Percentiles rank a stretch among this genome's conserved stretches.
Conservation (phyloP, 805 yeast species). For the Yamadazyma insecticola region DNA sequence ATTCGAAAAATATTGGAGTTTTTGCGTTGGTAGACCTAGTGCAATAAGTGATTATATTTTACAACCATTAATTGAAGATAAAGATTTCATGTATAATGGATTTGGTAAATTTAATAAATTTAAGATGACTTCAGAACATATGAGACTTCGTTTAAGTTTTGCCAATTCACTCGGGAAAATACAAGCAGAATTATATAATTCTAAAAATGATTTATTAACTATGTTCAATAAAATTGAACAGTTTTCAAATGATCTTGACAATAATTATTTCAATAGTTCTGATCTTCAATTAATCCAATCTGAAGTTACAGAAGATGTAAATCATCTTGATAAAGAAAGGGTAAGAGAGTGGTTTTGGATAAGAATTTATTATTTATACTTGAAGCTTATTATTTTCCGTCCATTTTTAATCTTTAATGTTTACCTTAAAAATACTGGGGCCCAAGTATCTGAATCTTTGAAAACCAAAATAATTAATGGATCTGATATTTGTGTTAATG, state of each 20-base stretch:
- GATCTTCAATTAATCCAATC: conserved; percentile 8
- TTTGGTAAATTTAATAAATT: conserved; percentile 13
- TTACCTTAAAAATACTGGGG: conserved; percentile 11
- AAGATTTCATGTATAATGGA: conserved; percentile 7
- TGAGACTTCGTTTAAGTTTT: conserved; percentile 14
- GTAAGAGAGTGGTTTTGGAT: conserved; percentile 21
- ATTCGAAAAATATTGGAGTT: conserved; percentile 20
- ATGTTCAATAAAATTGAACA: conserved; percentile 13
- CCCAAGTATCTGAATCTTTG: conserved; percentile 7
- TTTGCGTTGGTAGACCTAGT: conserved; percentile 19
- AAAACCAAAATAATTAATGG: conserved; percentile 8
- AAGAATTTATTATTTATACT: conserved; percentile 16
- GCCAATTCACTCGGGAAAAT: conserved; percentile 14
- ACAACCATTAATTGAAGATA: conserved; percentile 5
- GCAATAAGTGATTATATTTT: conserved; percentile 10
- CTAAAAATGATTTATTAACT: conserved; percentile 13
- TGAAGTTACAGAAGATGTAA: conserved; percentile 5
- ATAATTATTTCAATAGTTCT: conserved; percentile 9
- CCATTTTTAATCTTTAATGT: conserved; percentile 18
- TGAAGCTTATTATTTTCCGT: conserved; percentile 16
- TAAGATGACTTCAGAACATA: conserved; percentile 13
- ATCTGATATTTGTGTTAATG: conserved; percentile 13
- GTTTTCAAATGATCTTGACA: conserved; percentile 13
- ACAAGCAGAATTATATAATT: conserved; percentile 14
- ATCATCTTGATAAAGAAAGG: not conserved